A percentile compares a stretch with the other conserved stretches of the same genome.
Evolutionary conservation across 202 grass and related monocot genomes (phyloP).

Genomic region (Saccharum hybrid): DNA sequence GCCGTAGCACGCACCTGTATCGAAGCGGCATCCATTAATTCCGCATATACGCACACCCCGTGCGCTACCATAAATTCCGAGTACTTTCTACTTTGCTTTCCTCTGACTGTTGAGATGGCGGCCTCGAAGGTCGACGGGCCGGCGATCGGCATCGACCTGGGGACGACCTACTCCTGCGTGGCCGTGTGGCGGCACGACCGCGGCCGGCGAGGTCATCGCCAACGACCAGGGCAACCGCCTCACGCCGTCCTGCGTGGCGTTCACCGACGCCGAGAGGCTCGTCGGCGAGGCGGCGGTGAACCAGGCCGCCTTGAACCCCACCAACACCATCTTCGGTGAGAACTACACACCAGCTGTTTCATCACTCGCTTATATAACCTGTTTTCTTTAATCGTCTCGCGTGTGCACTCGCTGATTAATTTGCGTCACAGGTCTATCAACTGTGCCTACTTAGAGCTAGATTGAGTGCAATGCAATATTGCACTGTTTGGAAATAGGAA

Average conservation of each 20-base stretch:
- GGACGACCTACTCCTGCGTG: conserved; percentile 78
- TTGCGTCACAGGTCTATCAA: too few species aligned
- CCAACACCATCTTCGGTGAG: conserved; percentile 80
- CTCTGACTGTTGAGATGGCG: too few species aligned
- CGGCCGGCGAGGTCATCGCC: conserved; percentile 82
- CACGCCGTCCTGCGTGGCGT: conserved; percentile 72
- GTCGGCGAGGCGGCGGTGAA: conserved; percentile 75
- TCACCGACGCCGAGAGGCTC: conserved; percentile 50
- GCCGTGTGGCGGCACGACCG: conserved; percentile 85
- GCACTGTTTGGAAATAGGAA: too few species aligned
- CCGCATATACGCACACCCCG: background rate
- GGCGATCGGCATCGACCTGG: conserved; percentile 82
- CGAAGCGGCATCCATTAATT: background rate
- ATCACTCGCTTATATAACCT: too few species aligned
- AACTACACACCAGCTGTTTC: too few species aligned
- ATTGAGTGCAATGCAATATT: too few species aligned
- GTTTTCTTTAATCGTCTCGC: too few species aligned
- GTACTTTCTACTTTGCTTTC: background rate
- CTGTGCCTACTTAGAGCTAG: too few species aligned
- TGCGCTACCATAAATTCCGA: background rate
- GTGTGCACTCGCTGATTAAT: too few species aligned
- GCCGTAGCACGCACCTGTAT: too few species aligned
- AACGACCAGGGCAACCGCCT: conserved; percentile 88
- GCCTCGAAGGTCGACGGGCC: conserved; percentile 46
- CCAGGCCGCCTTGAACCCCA: conserved; percentile 75